These are phyloP conservation scores for Phaeophleospora eucalypticola DNA, from an alignment of 2,329 filamentous ascomycete genomes.

Conservation along the genomic window DNA sequence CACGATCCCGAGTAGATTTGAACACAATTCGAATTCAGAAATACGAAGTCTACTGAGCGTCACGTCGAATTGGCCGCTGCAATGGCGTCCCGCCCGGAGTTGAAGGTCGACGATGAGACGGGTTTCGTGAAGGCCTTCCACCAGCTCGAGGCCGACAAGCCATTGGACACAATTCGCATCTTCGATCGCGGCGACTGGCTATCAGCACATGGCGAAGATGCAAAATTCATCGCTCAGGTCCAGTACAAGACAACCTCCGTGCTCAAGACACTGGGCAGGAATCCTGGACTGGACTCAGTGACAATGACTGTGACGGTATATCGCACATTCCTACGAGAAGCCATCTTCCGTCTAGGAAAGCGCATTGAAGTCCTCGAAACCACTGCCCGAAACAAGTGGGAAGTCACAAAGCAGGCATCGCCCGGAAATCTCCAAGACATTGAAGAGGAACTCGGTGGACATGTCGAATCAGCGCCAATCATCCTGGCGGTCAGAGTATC, in stretches of 20 bases:
- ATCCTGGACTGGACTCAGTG: conserved; percentile 83
- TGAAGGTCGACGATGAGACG: conserved; percentile 85
- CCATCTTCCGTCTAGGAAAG: conserved; percentile 85
- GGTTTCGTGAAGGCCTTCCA: conserved; percentile 97
- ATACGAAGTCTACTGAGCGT: no score
- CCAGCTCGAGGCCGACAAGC: conserved; percentile 66
- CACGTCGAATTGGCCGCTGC: no score
- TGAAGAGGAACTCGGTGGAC: conserved; percentile 85
- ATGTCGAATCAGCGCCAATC: conserved; percentile 85
- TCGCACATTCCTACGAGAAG: conserved; percentile 90
- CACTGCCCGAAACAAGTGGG: conserved; percentile 81
- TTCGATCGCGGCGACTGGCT: conserved; percentile 96
- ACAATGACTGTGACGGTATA: conserved; percentile 95
- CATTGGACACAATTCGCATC: conserved; percentile 78
- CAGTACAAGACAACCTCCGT: conserved; percentile 98
- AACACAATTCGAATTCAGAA: no score
- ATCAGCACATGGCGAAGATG: conserved; percentile 85
- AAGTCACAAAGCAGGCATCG: conserved; percentile 75
- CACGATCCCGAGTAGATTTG: no score
- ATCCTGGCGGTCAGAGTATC: conserved; percentile 93
- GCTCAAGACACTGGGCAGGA: conserved; percentile 79
- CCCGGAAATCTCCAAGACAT: conserved; percentile 96
- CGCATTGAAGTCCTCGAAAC: conserved; percentile 87
- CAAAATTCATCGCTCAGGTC: conserved; percentile 74
- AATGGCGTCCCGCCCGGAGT: conserved; percentile 56